A percentile compares a stretch with the other conserved stretches of the same genome.
phyloP scores from a whole-genome alignment of 2,329 filamentous ascomycete genomes.

The Epichloe baconii region DNA sequence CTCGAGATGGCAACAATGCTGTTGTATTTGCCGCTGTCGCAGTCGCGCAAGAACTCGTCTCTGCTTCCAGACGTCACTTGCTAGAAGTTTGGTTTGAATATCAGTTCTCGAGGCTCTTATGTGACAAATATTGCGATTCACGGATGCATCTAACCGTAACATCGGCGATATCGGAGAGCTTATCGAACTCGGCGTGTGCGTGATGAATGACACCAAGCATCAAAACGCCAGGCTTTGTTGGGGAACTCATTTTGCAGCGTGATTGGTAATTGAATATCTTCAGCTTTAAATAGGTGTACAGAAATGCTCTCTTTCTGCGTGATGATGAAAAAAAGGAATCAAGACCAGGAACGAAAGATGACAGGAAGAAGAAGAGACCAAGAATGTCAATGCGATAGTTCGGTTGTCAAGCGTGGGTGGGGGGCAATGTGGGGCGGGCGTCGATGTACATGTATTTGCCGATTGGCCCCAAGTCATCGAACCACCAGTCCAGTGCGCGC shows the following conservation, averaged over 20 bases:
- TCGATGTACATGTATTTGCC: neutral
- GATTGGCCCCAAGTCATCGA: neutral
- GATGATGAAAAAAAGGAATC: no score
- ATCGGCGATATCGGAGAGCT: conserved; percentile 8
- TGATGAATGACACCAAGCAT: conserved; percentile 11
- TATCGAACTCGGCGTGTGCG: conserved; percentile 9
- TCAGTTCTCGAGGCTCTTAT: neutral
- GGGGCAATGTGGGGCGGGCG: neutral
- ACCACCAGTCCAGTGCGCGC: neutral
- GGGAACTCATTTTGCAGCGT: neutral
- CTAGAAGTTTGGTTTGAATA: neutral
- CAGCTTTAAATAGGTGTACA: no score
- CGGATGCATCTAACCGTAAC: conserved; percentile 5
- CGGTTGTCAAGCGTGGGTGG: neutral
- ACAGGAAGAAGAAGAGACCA: neutral
- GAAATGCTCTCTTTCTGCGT: no score
- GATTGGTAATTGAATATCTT: no score
- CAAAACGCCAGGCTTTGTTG: conserved; percentile 7
- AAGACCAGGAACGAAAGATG: no score
- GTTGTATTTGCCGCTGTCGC: conserved; percentile 41
- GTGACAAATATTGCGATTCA: neutral
- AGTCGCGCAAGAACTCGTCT: conserved; percentile 27
- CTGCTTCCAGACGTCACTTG: conserved; percentile 8
- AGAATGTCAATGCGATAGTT: neutral
- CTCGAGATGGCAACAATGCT: conserved; percentile 45